These are phyloP conservation scores for Saitozyma podzolica DNA, from an alignment of 768 basidiomycete genomes.

Conservation along the genomic window DNA sequence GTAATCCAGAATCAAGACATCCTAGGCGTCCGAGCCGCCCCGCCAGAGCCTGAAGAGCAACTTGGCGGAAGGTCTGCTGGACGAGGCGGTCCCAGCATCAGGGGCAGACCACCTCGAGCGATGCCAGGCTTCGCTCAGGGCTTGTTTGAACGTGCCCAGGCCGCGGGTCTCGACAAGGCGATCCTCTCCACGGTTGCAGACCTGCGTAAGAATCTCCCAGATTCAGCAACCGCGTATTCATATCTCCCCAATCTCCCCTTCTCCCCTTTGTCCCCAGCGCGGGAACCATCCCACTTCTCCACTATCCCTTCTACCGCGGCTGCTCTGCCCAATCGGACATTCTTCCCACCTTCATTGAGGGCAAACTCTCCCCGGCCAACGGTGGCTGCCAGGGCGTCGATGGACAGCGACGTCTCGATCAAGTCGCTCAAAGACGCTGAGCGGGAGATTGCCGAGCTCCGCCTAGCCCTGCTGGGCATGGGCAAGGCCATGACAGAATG, in stretches of 20 bases:
- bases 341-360: constrained; percentile 5
- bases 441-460: constrained; percentile 47
- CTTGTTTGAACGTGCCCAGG: constrained; percentile 49
- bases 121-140: constrained; percentile 48
- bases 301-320: constrained; percentile 27
- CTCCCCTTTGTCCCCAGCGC: constrained; percentile 25
- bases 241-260: constrained; percentile 45
- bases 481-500: constrained; percentile 48
- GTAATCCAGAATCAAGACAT: constrained; percentile 78
- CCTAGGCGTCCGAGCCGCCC: constrained; percentile 61
- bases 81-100: constrained; percentile 47
- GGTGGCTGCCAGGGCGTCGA: constrained; percentile 18
- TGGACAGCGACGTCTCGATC: constrained; percentile 19
- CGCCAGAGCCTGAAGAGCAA: constrained; percentile 48
- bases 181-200: constrained; percentile 50
- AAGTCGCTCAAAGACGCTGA: constrained; percentile 42
- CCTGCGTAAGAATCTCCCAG: constrained; percentile 73
- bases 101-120: constrained; percentile 57
- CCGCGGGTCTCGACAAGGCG: constrained; percentile 55
- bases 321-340: constrained; percentile 19
- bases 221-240: constrained; percentile 63
- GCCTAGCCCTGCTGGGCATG: constrained; percentile 51
- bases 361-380: constrained; percentile 9
- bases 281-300: constrained; percentile 25
- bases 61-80: not conserved